A percentile compares a stretch with the other conserved stretches of the same genome.
Evolutionary conservation across 2,329 filamentous ascomycete species (phyloP).

Genomic region (Leptosphaerulina australis): DNA sequence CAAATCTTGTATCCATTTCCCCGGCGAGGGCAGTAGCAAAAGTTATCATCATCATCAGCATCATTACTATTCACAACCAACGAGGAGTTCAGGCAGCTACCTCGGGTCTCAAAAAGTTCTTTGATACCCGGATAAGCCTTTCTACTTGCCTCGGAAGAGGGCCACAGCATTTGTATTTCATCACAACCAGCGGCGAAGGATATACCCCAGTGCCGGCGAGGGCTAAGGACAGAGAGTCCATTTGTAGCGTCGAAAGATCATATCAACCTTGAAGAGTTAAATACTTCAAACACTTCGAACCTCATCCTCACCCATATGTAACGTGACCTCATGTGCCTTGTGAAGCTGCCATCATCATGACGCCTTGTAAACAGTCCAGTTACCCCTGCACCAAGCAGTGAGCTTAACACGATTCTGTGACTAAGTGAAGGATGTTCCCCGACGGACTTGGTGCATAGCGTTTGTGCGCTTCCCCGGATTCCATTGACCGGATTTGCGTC

Average conservation of each 20-base stretch:
- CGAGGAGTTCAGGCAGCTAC: constrained; percentile 33
- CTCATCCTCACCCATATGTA: no score
- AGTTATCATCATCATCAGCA: no score
- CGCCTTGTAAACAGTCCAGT: not conserved
- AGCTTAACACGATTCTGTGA: not conserved
- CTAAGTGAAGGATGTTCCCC: constrained; percentile 12
- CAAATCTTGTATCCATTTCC: constrained; percentile 16
- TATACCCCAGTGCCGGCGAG: constrained; percentile 45
- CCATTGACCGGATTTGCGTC: constrained; percentile 12
- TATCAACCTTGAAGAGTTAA: constrained; percentile 14
- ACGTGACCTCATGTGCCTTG: no score
- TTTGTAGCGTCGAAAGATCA: constrained; percentile 13
- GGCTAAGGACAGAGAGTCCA: constrained; percentile 29
- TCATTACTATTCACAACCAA: constrained; percentile 38
- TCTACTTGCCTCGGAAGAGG: constrained; percentile 36
- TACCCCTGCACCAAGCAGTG: not conserved
- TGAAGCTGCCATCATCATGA: not conserved
- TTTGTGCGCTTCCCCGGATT: constrained; percentile 13
- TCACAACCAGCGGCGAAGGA: constrained; percentile 45
- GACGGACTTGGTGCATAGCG: constrained; percentile 14
- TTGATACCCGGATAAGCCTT: constrained; percentile 18
- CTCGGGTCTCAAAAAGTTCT: constrained; percentile 18
- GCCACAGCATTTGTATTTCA: constrained; percentile 27
- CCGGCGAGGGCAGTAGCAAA: constrained; percentile 20
- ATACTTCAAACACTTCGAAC: constrained; percentile 6